phyloP scores from a whole-genome alignment of 1,139 yeast species.

The Blastobotrys capitulatus region DNA sequence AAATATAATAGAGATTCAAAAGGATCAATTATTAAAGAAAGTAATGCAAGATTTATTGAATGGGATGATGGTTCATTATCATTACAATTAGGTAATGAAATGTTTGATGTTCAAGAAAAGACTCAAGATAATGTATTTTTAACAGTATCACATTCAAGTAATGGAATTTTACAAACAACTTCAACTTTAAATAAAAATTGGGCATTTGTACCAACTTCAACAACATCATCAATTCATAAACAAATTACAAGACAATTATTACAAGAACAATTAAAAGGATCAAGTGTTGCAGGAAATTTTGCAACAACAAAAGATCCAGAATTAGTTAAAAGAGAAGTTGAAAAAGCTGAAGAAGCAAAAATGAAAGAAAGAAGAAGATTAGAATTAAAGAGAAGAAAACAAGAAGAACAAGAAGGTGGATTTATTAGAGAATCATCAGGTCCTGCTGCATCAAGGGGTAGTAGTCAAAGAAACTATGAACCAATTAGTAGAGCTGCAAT shows the following conservation, averaged over 20 bases:
- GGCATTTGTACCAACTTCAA: slow-evolving; percentile 83
- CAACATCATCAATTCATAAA: slow-evolving; percentile 73
- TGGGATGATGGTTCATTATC: slow-evolving; percentile 95
- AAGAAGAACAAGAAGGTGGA: slow-evolving; percentile 51
- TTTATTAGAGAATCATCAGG: slow-evolving; percentile 5
- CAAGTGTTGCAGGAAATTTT: slow-evolving; percentile 59
- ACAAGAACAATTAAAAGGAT: slow-evolving; percentile 49
- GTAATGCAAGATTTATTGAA: slow-evolving; percentile 82
- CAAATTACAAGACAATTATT: slow-evolving; percentile 74
- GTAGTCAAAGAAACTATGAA: slow-evolving; percentile 17
- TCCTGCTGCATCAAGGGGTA: too few relatives aligned
- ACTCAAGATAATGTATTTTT: slow-evolving; percentile 70
- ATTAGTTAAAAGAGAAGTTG: slow-evolving; percentile 72
- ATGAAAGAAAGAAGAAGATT: slow-evolving; percentile 39
- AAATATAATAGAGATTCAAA: slow-evolving; percentile 65
- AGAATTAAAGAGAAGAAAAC: slow-evolving; percentile 57
- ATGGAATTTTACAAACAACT: slow-evolving; percentile 58
- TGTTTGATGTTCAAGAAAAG: slow-evolving; percentile 65
- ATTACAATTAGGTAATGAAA: slow-evolving; percentile 78
- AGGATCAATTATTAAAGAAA: slow-evolving; percentile 64
- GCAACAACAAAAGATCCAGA: slow-evolving; percentile 87
- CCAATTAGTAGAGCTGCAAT: slow-evolving; percentile 30
- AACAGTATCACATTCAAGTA: slow-evolving; percentile 64
- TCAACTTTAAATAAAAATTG: slow-evolving; percentile 46
- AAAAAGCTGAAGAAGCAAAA: slow-evolving; percentile 56